phyloP scores from a whole-genome alignment of 805 yeast species.

The Candida sphagnicola region DNA sequence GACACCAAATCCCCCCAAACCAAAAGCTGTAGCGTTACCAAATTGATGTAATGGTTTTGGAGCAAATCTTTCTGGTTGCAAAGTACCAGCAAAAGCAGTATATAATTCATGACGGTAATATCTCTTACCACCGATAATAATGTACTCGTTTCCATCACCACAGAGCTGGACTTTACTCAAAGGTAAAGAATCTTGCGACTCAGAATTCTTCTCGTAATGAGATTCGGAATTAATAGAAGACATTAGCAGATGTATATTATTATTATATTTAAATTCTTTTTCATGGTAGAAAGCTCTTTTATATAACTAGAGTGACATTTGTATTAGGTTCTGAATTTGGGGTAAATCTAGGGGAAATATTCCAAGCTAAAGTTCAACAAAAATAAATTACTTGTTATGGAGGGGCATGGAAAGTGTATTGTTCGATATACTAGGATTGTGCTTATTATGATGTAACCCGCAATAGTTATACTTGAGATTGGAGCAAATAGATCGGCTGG shows the following conservation, averaged over 20 bases:
- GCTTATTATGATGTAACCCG: too few species aligned
- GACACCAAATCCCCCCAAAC: conserved; percentile 46
- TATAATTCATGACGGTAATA: conserved; percentile 54
- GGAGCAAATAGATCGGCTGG: too few species aligned
- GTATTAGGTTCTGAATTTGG: too few species aligned
- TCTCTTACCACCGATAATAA: conserved; percentile 37
- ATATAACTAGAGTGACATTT: too few species aligned
- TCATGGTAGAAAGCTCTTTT: too few species aligned
- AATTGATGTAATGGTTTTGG: conserved; percentile 43
- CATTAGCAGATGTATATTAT: neutral
- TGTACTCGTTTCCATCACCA: conserved; percentile 38
- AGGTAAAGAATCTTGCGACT: conserved; percentile 10
- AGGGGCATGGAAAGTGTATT: too few species aligned
- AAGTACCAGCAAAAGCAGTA: conserved; percentile 60
- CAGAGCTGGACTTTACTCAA: conserved; percentile 18
- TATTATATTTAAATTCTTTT: too few species aligned
- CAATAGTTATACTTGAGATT: too few species aligned
- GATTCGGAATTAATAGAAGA: conserved; percentile 1
- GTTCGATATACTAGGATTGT: too few species aligned
- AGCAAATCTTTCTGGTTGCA: conserved; percentile 43
- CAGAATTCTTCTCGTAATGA: neutral
- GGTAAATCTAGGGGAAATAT: too few species aligned
- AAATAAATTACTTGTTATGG: too few species aligned
- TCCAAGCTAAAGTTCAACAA: too few species aligned
- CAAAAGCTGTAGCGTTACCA: conserved; percentile 53